phyloP scores from a whole-genome alignment of 495 filamentous ascomycete genomes.

The Lepraria neglecta region DNA sequence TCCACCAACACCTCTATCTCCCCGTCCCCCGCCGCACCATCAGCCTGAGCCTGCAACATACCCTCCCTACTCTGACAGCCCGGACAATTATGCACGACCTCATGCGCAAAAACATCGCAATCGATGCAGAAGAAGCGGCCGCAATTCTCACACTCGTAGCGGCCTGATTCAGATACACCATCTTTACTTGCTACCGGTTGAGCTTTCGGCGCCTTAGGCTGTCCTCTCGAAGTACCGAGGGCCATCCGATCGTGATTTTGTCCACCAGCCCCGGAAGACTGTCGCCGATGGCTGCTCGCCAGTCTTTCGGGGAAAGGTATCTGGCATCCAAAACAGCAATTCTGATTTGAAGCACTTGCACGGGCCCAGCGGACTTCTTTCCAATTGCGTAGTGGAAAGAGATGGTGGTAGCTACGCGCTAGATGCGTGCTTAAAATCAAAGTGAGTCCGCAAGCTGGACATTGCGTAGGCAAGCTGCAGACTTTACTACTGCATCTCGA shows the following conservation, averaged over 20 bases:
- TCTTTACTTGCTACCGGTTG: constrained; percentile 29
- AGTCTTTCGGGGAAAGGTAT: constrained; percentile 46
- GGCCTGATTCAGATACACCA: constrained; percentile 75
- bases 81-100: constrained; percentile 90
- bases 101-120: constrained; percentile 91
- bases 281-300: constrained; percentile 20
- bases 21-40: neutral
- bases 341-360: constrained; percentile 42
- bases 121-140: constrained; percentile 92
- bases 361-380: constrained; percentile 77
- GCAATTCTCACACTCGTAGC: constrained; percentile 84
- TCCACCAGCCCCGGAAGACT: constrained; percentile 5
- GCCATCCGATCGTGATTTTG: constrained; percentile 25
- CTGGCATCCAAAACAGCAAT: constrained; percentile 45
- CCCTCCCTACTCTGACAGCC: constrained; percentile 68
- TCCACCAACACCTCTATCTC: constrained; percentile 14
- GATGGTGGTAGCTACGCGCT: constrained; percentile 88
- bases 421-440: constrained; percentile 93
- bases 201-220: constrained; percentile 3
- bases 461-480: constrained; percentile 85
- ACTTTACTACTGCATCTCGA: constrained; percentile 84
- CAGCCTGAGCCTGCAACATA: neutral
- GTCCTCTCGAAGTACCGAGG: constrained; percentile 15
- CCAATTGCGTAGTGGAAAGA: constrained; percentile 91
- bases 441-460: constrained; percentile 86